Conservation (phyloP, 768 basidiomycete species). For the Mycena galopus region DNA sequence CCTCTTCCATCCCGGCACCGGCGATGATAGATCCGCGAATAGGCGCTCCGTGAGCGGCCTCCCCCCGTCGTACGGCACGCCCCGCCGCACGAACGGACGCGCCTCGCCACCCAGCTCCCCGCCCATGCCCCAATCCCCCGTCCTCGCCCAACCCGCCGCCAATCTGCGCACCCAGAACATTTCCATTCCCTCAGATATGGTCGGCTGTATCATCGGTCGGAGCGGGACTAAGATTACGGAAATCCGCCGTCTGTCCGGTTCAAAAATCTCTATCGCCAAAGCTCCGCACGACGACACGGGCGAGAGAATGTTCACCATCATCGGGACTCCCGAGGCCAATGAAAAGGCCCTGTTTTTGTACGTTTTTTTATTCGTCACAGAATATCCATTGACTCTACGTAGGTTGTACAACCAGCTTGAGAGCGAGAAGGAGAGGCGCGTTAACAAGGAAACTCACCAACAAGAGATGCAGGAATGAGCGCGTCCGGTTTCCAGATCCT, state of each 20-base stretch:
- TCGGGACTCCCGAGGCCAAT: constrained; percentile 95
- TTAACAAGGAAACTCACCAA: constrained; percentile 86
- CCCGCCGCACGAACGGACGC: constrained; percentile 77
- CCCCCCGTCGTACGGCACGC: constrained; percentile 54
- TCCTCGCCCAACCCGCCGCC: constrained; percentile 69
- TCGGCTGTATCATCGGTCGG: constrained; percentile 95
- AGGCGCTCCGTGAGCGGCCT: constrained; percentile 66
- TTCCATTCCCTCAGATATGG: constrained; percentile 99
- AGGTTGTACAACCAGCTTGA: constrained; percentile 94
- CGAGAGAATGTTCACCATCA: constrained; percentile 99
- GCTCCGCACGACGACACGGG: constrained; percentile 99
- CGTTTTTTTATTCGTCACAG: background rate
- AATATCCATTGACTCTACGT: background rate
- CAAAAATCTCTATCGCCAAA: constrained; percentile 98
- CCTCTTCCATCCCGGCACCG: constrained; percentile 94
- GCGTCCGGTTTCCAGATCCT: constrained; percentile 13
- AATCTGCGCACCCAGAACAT: constrained; percentile 99
- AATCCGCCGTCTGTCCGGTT: constrained; percentile 97
- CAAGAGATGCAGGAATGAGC: constrained; percentile 67
- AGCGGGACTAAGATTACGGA: constrained; percentile 99
- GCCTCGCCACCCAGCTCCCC: constrained; percentile 65
- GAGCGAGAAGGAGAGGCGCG: constrained; percentile 95
- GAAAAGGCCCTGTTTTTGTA: constrained; percentile 95
- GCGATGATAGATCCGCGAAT: constrained; percentile 71
- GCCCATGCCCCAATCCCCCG: constrained; percentile 59